Evolutionary conservation across 495 filamentous ascomycete species (phyloP), one percentile per base, ranked within the genome.

Genomic region (Clavariopsis aquatica): DNA sequence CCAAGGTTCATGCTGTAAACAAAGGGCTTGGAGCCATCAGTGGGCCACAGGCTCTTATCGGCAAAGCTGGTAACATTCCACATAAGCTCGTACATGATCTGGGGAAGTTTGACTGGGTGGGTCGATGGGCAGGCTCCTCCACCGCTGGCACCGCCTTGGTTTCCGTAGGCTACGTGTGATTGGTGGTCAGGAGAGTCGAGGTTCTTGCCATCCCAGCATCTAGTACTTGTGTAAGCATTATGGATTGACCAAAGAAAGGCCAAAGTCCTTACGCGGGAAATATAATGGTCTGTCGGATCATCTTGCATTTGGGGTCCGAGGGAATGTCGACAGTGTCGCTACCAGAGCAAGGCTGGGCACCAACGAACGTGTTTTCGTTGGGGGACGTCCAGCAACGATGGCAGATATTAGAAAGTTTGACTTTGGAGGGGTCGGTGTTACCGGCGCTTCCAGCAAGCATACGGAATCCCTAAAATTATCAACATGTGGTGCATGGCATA

Each of bases 161-260:
- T 78, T 31, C 66, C 66, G 67, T 81, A 82, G n/a, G 78, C 75
- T 0, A 82, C 77, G 69, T 82, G 80, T 65, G 59, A 69, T 64
- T 79, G 74, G 71, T 81, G 81, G 79, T 83, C 78, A 28, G 81
- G 78, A 49, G 72, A 76, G 77, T 83, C 81, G 64, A 82, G 75
- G 72, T 81, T 81, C 69, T 78, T 77, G 59, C 81, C 80, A 62
- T 83, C 79, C 81, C 81, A 83, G 80, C 81, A 83, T 46, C 75
- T 81, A 17, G 6, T 23, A 13, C 19, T 27, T 43, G 2, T 54
- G 23, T 38, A 17, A 24, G 26, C 6, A 15, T 17, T 53, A 31
- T 47, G 19, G 1, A 24, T 43, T n/a, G 38, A 15, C n/a, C 26
- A 6, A 43, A 20, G 22, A 22, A 20, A 52, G 15, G 6, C 17